Conservation (phyloP, 805 yeast genomes). For the Gaillardinia entomophila region DNA sequence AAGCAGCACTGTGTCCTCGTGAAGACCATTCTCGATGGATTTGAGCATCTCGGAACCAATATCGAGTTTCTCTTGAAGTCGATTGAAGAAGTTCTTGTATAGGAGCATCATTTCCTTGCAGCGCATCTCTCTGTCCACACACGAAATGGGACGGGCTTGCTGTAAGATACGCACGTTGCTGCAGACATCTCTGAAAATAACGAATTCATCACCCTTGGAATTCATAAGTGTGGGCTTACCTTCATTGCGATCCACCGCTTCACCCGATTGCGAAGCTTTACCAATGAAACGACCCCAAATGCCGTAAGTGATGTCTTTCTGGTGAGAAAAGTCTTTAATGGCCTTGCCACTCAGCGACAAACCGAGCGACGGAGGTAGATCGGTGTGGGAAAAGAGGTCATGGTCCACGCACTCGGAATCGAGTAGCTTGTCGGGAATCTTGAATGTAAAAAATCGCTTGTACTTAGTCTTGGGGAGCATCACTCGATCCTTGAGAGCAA, state of each 20-base stretch:
- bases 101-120: slow-evolving; percentile 14
- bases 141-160: slow-evolving; percentile 8
- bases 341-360: slow-evolving; percentile 9
- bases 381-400: slow-evolving; percentile 22
- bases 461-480: slow-evolving; percentile 17
- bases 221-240: slow-evolving; percentile 22
- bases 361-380: slow-evolving; percentile 33
- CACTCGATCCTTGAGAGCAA: too few species aligned
- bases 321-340: slow-evolving; percentile 22
- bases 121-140: slow-evolving; percentile 10
- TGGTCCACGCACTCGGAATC: slow-evolving; percentile 34
- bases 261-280: slow-evolving; percentile 27
- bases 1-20: slow-evolving; percentile 5
- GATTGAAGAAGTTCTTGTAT: slow-evolving; percentile 16
- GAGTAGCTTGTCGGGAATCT: slow-evolving; percentile 29
- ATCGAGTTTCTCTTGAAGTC: slow-evolving; percentile 24
- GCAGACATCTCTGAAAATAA: slow-evolving; percentile 27
- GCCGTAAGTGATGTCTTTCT: slow-evolving; percentile 24
- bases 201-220: slow-evolving; percentile 33
- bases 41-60: slow-evolving; percentile 15
- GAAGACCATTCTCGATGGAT: slow-evolving; percentile 2
- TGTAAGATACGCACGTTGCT: slow-evolving; percentile 22
- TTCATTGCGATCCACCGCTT: slow-evolving; percentile 9
- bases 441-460: slow-evolving; percentile 38
- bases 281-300: slow-evolving; percentile 35